Evolutionary conservation across 179 eudicot species (phyloP).

Genomic region (Drosera spatulata): DNA sequence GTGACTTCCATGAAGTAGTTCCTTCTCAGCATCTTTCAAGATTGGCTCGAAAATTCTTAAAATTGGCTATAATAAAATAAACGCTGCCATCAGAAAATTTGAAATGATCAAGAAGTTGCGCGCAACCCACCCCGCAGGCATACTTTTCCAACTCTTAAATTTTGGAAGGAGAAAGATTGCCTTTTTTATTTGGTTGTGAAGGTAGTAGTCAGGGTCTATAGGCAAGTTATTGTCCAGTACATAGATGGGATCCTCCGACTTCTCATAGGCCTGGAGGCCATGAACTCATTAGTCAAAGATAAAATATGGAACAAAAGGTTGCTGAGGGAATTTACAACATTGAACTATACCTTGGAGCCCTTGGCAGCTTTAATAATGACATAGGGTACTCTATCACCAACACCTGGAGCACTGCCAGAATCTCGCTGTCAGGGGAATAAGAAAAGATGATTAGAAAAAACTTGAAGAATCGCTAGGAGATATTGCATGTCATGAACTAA

Average conservation of each 20-base stretch:
- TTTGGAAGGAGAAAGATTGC: conserved; percentile 24
- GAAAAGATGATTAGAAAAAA: background rate
- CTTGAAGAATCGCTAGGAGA: no score
- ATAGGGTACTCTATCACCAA: conserved; percentile 98
- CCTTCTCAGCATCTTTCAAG: conserved; percentile 79
- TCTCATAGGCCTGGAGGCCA: conserved; percentile 86
- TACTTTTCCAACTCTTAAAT: no score
- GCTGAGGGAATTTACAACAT: conserved; percentile 5
- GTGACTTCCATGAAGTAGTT: conserved; percentile 89
- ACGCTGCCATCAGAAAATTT: conserved; percentile 12
- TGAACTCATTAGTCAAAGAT: conserved; percentile 8
- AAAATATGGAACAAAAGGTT: background rate
- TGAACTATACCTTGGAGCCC: conserved; percentile 78
- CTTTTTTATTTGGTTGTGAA: conserved; percentile 94
- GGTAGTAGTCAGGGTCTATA: conserved; percentile 92
- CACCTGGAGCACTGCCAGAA: conserved; percentile 98
- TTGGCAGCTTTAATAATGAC: conserved; percentile 96
- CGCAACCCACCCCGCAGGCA: no score
- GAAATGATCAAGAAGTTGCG: conserved; percentile 5
- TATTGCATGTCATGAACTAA: no score
- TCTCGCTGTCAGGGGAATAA: conserved; percentile 49
- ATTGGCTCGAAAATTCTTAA: conserved; percentile 97
- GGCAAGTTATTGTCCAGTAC: conserved; percentile 96
- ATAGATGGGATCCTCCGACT: conserved; percentile 94
- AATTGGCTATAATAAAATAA: conserved; percentile 64